Evolutionary conservation across 352 stramenopile species (phyloP), one percentile per base, ranked within the genome.

Genomic region (Phytopythium mirpurense): DNA sequence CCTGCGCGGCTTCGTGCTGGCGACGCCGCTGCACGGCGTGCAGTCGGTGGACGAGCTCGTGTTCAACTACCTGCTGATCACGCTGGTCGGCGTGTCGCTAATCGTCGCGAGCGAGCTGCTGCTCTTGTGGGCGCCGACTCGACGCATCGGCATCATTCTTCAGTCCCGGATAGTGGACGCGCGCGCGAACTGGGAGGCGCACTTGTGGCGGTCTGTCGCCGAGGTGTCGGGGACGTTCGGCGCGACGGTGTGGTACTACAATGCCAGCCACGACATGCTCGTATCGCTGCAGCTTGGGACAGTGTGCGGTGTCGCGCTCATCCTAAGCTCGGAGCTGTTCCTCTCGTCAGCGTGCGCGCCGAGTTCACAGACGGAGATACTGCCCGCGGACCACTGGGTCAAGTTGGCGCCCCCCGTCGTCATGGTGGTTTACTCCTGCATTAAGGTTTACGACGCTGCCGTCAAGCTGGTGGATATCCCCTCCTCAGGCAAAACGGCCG

Each of bases 21-120:
- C 32, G 10, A 44, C 7, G 14, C 12, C 29, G 3, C 11, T 42
- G 16, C 38, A 64, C 31, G 56, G 42, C 24, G 48, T 47, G 8
- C 58, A 74, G 54, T 73, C 67, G 0, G 63, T 86, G 29, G 75
- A 87, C 42, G 73, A 86, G 43, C 54, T 90, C 12, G 78, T 83
- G 32, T 79, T 85, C 43, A 78, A 81, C 43, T 93, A 81, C 45
- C 37, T 91, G 38, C 53, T 91, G 26, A 89, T 84, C 27, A 87
- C 74, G 10, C 70, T 93, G 1, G 75, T 92, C 9, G 79, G 81
- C 4, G 63, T 87, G 9, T 90, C 79, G 35, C 63, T 90, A 12
- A 83, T 92, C 31, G 69, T 93, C 37, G 76, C 78, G 21, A 91
- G 83, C 59, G 77, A 93, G 44, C 54, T 91, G 34, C 56, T 93